Percentiles rank a stretch among this genome's conserved stretches.
These are phyloP conservation scores for Kodamaea kaohsiungensis DNA, from an alignment of 805 yeast genomes.

Conservation along the genomic window DNA sequence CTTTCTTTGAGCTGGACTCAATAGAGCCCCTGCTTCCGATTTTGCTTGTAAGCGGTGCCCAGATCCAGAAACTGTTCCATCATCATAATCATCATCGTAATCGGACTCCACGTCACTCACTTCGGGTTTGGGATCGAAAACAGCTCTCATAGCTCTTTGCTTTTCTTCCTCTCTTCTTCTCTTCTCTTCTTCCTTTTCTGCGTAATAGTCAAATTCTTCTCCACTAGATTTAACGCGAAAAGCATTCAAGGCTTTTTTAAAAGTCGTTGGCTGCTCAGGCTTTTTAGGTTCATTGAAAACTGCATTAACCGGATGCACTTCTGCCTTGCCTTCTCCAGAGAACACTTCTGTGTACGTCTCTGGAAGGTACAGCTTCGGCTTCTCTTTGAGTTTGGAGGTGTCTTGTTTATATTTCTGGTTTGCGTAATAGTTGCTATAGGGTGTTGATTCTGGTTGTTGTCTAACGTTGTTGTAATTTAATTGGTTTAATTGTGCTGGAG, in stretches of 20 bases:
- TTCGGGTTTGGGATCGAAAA: constrained; percentile 22
- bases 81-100: constrained; percentile 8
- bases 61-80: no score
- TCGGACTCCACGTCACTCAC: constrained; percentile 16
- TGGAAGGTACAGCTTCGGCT: constrained; percentile 40
- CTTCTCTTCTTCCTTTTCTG: constrained; percentile 16
- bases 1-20: neutral
- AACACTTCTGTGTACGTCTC: constrained; percentile 42
- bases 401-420: constrained; percentile 39
- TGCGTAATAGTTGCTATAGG: constrained; percentile 34
- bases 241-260: constrained; percentile 28
- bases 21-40: no score
- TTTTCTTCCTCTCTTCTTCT: constrained; percentile 13
- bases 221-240: constrained; percentile 31
- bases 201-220: constrained; percentile 40
- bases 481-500: constrained; percentile 40
- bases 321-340: constrained; percentile 28
- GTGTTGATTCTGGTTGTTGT: constrained; percentile 1
- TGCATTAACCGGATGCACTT: constrained; percentile 40
- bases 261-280: constrained; percentile 14
- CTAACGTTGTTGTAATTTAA: constrained; percentile 15
- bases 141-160: constrained; percentile 17
- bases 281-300: constrained; percentile 35
- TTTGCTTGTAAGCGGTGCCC: no score
- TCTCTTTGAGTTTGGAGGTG: constrained; percentile 23